A percentile compares a stretch with the other conserved stretches of the same genome.
These are phyloP conservation scores for Erythrophleum ivorense DNA, from an alignment of 331 rosid species.

Conservation along the genomic window DNA sequence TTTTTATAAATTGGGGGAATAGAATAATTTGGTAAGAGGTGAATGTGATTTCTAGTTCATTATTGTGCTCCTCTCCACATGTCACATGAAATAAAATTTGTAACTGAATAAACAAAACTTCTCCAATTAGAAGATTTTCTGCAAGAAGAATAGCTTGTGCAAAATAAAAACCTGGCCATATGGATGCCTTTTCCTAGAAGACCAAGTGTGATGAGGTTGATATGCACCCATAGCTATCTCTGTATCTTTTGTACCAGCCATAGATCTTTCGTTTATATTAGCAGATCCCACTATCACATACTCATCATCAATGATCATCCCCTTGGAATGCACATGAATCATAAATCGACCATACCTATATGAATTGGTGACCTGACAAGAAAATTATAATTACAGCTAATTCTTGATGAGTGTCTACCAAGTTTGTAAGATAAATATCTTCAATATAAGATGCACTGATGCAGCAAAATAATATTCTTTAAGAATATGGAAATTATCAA, in stretches of 20 bases:
- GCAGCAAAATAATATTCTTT: not conserved
- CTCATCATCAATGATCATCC: constrained; percentile 89
- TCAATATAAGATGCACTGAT: not conserved
- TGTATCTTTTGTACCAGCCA: too few relatives aligned
- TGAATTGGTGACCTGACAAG: constrained; percentile 54
- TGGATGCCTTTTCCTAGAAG: too few relatives aligned
- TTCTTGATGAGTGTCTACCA: constrained; percentile 12
- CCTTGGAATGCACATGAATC: constrained; percentile 24
- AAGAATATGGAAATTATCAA: not conserved
- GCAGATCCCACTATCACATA: constrained; percentile 49
- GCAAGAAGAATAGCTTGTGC: not conserved
- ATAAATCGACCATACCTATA: too few relatives aligned
- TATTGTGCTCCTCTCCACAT: constrained; percentile 2
- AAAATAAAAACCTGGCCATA: not conserved
- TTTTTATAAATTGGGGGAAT: constrained; percentile 22
- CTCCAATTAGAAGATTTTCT: constrained; percentile 8
- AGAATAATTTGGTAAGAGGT: not conserved
- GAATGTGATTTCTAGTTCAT: constrained; percentile 3
- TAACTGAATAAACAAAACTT: constrained; percentile 21
- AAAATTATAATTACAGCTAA: constrained; percentile 28
- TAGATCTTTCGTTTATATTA: too few relatives aligned
- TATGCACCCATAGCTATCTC: too few relatives aligned
- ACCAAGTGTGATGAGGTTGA: too few relatives aligned
- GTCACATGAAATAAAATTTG: constrained; percentile 38
- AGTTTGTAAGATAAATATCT: constrained; percentile 7